A percentile compares a stretch with the other conserved stretches of the same genome.
These are phyloP conservation scores for Prototheca cutis DNA, from an alignment of 163 green algal species.

Conservation along the genomic window DNA sequence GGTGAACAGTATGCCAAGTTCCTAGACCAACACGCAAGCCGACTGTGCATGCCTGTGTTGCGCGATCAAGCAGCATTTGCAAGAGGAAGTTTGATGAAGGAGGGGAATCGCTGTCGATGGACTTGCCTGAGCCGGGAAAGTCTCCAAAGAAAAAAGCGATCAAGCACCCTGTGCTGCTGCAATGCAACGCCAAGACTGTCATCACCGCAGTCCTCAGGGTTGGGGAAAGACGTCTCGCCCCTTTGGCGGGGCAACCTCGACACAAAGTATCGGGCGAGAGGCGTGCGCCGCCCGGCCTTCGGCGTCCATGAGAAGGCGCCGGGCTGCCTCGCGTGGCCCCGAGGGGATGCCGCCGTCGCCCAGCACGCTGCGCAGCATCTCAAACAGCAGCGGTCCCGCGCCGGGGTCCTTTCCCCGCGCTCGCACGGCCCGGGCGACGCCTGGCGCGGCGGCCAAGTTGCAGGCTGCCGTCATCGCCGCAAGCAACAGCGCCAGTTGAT, in stretches of 20 bases:
- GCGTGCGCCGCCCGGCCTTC: not conserved
- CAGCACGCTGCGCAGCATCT: not conserved
- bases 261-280: not conserved
- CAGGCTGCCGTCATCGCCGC: not conserved
- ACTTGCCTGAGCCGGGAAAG: no score
- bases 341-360: not conserved
- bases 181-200: no score
- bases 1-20: no score
- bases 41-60: no score
- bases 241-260: not conserved
- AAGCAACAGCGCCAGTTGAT: not conserved
- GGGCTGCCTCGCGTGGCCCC: not conserved
- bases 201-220: not conserved
- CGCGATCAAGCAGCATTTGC: no score
- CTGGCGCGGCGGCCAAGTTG: not conserved
- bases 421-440: not conserved
- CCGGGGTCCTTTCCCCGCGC: not conserved
- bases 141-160: no score
- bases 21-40: no score
- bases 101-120: no score
- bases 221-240: not conserved
- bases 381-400: not conserved
- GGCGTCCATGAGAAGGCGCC: not conserved
- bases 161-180: no score
- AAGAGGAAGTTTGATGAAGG: no score